A percentile compares a stretch with the other conserved stretches of the same genome.
Evolutionary conservation across 2,329 filamentous ascomycete species (phyloP).

Genomic region (Exophiala mesophila): DNA sequence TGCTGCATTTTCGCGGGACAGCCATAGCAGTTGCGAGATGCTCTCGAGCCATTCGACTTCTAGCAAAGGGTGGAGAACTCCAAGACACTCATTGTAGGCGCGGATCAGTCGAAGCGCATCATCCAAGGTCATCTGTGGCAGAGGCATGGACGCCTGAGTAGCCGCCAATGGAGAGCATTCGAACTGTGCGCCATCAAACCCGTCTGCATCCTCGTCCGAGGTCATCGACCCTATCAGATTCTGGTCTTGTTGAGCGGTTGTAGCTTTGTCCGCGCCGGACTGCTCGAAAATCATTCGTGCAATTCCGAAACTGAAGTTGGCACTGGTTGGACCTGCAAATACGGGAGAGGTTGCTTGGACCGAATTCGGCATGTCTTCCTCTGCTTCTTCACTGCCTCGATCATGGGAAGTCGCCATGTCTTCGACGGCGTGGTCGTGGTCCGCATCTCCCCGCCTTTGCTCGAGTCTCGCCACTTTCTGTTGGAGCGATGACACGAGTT

Average conservation of each 20-base stretch:
- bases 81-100: slow-evolving; percentile 10
- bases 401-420: not conserved
- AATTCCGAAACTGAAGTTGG: slow-evolving; percentile 13
- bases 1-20: not conserved
- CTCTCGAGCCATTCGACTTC: slow-evolving; percentile 3
- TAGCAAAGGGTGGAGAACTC: slow-evolving; percentile 9
- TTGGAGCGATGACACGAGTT: slow-evolving; percentile 9
- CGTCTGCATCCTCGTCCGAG: slow-evolving; percentile 7
- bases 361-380: not conserved
- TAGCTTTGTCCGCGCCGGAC: not conserved
- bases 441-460: not conserved
- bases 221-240: slow-evolving; percentile 7
- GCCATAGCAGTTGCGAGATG: slow-evolving; percentile 1
- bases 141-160: not conserved
- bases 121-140: slow-evolving; percentile 4
- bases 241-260: not conserved
- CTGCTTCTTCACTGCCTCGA: not conserved
- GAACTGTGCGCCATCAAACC: not conserved
- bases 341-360: slow-evolving; percentile 2
- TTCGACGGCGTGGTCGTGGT: not conserved
- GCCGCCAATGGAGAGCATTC: not conserved
- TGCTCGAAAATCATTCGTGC: slow-evolving; percentile 10
- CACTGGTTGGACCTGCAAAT: slow-evolving; percentile 13
- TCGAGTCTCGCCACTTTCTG: slow-evolving; percentile 12
- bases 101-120: slow-evolving; percentile 11